phyloP scores from a whole-genome alignment of 1,284 basidiomycete species.

The Microbotryum saponariae region DNA sequence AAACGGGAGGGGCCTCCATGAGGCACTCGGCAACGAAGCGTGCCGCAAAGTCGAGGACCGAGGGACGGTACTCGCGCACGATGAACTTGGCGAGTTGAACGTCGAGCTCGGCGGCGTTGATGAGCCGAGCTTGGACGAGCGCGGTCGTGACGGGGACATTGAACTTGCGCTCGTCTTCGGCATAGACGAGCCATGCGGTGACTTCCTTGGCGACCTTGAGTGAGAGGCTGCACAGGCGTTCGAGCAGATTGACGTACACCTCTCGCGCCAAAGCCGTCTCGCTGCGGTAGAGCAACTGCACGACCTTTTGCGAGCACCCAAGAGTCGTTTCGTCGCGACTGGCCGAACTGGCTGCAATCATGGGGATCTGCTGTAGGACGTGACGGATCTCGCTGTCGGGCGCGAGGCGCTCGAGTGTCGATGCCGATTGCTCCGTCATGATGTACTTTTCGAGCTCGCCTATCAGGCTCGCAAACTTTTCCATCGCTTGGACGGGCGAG shows the following conservation, averaged over 20 bases:
- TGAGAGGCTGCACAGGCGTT: conserved; percentile 80
- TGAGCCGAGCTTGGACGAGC: conserved; percentile 72
- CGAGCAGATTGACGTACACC: conserved; percentile 79
- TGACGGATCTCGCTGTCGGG: conserved; percentile 77
- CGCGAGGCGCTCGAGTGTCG: conserved; percentile 58
- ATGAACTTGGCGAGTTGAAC: conserved; percentile 85
- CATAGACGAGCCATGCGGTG: conserved; percentile 90
- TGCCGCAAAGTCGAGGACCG: conserved; percentile 72
- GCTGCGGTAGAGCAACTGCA: conserved; percentile 80
- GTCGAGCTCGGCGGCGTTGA: conserved; percentile 74
- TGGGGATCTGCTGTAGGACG: conserved; percentile 70
- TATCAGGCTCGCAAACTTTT: conserved; percentile 50
- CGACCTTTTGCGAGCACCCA: conserved; percentile 88
- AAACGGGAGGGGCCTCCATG: conserved; percentile 62
- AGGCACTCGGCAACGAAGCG: conserved; percentile 80
- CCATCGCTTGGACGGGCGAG: conserved; percentile 36
- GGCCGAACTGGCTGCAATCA: conserved; percentile 65
- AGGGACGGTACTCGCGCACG: conserved; percentile 62
- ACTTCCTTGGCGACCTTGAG: conserved; percentile 94
- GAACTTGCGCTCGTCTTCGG: conserved; percentile 97
- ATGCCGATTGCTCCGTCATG: conserved; percentile 47
- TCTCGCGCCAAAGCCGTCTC: conserved; percentile 73
- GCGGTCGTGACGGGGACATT: conserved; percentile 90
- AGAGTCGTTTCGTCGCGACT: conserved; percentile 80
- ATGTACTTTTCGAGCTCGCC: conserved; percentile 74